A percentile compares a stretch with the other conserved stretches of the same genome.
Evolutionary conservation across 2,329 filamentous ascomycete genomes (phyloP).

Genomic region (Balansia obtecta): DNA sequence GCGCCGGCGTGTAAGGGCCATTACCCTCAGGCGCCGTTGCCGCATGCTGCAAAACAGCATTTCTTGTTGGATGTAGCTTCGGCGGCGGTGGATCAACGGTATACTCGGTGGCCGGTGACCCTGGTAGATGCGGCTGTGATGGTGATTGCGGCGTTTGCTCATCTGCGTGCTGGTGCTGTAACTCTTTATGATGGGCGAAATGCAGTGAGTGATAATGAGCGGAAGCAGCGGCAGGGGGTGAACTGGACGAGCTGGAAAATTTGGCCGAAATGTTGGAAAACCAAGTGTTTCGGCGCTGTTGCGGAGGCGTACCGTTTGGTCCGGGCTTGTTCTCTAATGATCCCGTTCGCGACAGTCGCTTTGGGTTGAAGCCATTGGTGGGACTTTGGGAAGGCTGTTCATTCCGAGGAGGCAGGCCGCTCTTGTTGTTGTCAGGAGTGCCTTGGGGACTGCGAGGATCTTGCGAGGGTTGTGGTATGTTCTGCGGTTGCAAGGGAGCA

Average conservation of each 20-base stretch:
- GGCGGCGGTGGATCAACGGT: conserved; percentile 32
- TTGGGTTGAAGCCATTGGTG: conserved; percentile 14
- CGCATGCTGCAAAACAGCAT: conserved; percentile 47
- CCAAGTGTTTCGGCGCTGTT: conserved; percentile 66
- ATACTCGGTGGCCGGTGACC: conserved; percentile 5
- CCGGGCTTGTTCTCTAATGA: conserved; percentile 22
- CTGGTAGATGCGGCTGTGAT: conserved; percentile 12
- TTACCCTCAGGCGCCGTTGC: conserved; percentile 42
- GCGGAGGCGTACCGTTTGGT: conserved; percentile 23
- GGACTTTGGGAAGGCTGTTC: conserved; percentile 11
- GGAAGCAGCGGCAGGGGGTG: conserved; percentile 18
- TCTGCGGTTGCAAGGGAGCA: conserved; percentile 19
- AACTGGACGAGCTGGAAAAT: conserved; percentile 53
- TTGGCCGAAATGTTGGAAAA: conserved; percentile 88
- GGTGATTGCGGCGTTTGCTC: conserved; percentile 2
- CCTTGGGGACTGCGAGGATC: conserved; percentile 15
- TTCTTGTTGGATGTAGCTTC: conserved; percentile 37
- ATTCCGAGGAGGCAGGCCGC: conserved; percentile 10
- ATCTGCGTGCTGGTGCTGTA: conserved; percentile 6
- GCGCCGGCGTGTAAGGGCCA: conserved; percentile 60
- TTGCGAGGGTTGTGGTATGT: conserved; percentile 18
- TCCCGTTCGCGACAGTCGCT: conserved; percentile 19
- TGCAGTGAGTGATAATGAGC: conserved; percentile 7
- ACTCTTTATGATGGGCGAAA: conserved; percentile 9
- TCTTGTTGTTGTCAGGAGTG: conserved; percentile 12